These are phyloP conservation scores for Apiospora arundinis DNA, from an alignment of 2,329 filamentous ascomycete genomes.

Conservation along the genomic window DNA sequence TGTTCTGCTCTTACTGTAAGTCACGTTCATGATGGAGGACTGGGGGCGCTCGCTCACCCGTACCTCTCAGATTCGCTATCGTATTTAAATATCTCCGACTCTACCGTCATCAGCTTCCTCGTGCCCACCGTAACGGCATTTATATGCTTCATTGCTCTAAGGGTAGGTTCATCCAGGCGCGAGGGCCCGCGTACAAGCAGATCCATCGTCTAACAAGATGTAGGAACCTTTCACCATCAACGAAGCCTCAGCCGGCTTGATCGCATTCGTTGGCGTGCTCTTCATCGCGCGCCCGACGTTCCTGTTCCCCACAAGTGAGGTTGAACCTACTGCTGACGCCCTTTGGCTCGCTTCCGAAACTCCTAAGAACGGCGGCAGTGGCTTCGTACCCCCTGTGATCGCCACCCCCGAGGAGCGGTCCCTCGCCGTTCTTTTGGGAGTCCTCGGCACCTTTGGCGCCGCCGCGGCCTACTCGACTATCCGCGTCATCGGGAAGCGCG, in stretches of 20 bases:
- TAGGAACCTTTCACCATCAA: constrained; percentile 75
- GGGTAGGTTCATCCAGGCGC: constrained; percentile 30
- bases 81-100: constrained; percentile 78
- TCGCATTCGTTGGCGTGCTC: constrained; percentile 75
- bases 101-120: constrained; percentile 81
- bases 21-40: background rate
- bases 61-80: constrained; percentile 52
- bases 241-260: constrained; percentile 71
- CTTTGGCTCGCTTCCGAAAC: constrained; percentile 26
- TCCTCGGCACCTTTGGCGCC: constrained; percentile 73
- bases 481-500: constrained; percentile 74
- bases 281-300: constrained; percentile 75
- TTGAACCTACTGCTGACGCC: background rate
- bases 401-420: constrained; percentile 66
- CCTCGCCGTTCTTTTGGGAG: constrained; percentile 67
- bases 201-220: constrained; percentile 36
- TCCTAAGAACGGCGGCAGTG: constrained; percentile 15
- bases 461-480: constrained; percentile 76
- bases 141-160: constrained; percentile 66
- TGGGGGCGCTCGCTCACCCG: background rate
- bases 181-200: background rate
- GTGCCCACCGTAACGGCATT: constrained; percentile 71
- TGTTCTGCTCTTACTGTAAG: constrained; percentile 63
- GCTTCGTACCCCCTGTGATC: constrained; percentile 33
- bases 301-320: constrained; percentile 50